A percentile compares a stretch with the other conserved stretches of the same genome.
These are phyloP conservation scores for Serendipita sp. DNA, from an alignment of 768 basidiomycete genomes.

Conservation along the genomic window DNA sequence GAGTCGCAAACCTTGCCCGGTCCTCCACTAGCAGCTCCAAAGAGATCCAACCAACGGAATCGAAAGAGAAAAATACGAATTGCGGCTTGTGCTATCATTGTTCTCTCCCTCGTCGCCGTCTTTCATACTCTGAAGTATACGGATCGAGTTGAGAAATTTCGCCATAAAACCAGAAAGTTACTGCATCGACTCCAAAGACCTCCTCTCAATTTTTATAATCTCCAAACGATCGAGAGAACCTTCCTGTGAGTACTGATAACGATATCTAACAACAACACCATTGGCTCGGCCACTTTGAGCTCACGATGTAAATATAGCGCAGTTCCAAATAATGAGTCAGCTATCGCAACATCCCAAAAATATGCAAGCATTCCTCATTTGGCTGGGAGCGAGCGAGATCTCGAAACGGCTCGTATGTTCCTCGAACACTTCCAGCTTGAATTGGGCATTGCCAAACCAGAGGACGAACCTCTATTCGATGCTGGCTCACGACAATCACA, in stretches of 20 bases:
- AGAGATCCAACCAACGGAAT: not conserved
- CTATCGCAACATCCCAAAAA: conserved; percentile 36
- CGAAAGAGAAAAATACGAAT: not conserved
- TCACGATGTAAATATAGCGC: not conserved
- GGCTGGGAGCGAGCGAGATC: conserved; percentile 48
- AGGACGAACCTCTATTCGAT: conserved; percentile 41
- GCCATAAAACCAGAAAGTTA: not conserved
- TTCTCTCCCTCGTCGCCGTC: not conserved
- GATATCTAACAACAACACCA: not conserved
- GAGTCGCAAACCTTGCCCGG: not conserved
- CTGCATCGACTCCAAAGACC: not conserved
- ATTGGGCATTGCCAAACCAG: conserved; percentile 26
- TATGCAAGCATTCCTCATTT: conserved; percentile 59
- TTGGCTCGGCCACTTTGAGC: not conserved
- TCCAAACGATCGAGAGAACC: not conserved
- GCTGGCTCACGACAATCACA: conserved; percentile 57
- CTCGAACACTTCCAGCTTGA: conserved; percentile 53
- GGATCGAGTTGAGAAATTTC: not conserved
- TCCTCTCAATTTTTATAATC: not conserved
- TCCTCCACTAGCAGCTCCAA: not conserved
- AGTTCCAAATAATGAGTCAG: conserved; percentile 30
- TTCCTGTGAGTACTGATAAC: not conserved
- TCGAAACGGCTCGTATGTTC: conserved; percentile 47
- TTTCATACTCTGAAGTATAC: not conserved
- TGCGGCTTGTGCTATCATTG: not conserved